Evolutionary conservation across 345 rosid species (phyloP), one percentile per base, ranked within the genome.

Genomic region (Eucalyptus virginea): DNA sequence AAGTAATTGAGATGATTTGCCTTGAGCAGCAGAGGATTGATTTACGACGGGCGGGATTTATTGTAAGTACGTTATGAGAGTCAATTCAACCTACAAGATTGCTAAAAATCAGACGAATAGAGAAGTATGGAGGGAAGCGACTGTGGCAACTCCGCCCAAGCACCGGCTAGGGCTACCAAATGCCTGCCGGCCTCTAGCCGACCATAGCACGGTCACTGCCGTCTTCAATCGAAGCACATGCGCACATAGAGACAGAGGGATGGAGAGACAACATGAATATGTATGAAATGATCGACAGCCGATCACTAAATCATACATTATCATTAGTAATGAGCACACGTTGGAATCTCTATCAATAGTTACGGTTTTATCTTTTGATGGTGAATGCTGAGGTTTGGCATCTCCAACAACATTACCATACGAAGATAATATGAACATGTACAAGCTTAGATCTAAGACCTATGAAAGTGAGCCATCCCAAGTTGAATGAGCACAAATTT

Each of bases 331-430:
- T 52, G 56, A 52, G 56, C 2, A 52, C 24, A 52, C 0, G 1
- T 52, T 19, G 56, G 0, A 52, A 52, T 52, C 56, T 52, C 4
- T 52, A 52, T 52, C 56, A 52, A 52, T 7, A 52, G 24, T 52
- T 52, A 52, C 10, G 19, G 5, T 52, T 19, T 8, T 8, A 52
- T 7, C 10, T 52, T 52, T 52, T 4, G 10, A 19, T 0, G 4
- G 10, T 19, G 56, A 52, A 52, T 0, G 2, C 10, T 10, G 2
- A 52, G 56, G 1, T 52, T 52, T 4, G 24, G 0, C 24, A 52
- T 52, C 56, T 52, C 56, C 56, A 52, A 52, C 56, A 52, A 52
- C 56, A 52, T 52, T 19, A 52, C 10, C 24, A 52, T 52, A 52
- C 2, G 0, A 52, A 52, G 10, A 52, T 7, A 0, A 52, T 52